Base-by-base conservation (phyloP, 2,329 filamentous ascomycete genomes). In the Ascochyta koolunga region DNA sequence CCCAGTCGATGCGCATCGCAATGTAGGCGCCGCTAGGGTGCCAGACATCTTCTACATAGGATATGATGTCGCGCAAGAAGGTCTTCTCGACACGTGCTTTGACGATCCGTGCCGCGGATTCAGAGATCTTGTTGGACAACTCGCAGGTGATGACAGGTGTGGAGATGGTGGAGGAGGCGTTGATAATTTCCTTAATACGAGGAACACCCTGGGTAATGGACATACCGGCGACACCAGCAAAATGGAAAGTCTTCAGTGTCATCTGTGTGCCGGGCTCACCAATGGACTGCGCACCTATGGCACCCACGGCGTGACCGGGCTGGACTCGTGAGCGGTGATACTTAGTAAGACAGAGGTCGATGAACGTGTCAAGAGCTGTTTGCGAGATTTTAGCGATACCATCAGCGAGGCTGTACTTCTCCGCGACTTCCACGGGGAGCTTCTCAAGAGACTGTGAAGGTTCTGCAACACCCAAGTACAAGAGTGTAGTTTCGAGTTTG, bases 111-210 rank as follows among this genome's bases (percentile, higher is more conserved):
- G 93, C 95, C 2, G 89, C 91, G 61, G 88, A 84, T 49, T 95
- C 86, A 61, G 89, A 85, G 50, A 83, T 79, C 56, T 87, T 86
- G 69, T 92, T 95, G 60, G 91, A 83, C 5, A 98, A 81, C 4
- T 90, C 88, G 68, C 95, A 98, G 5, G 85, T 87, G 64, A 99
- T 96, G 70, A 99, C 89, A 0, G 95, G 95, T 0, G 95, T 99
- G 74, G 90, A 96, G 76, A 99, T 99, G 43, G 82, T 81, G 73
- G 92, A 96, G 8, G 92, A 96, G 5, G 95, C 95, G 77, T 99
- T 99, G 86, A 99, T 99, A 64, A 99, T 99, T 82, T 99, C 95
- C 79, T 99, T 99, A 80, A 99, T 99, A 87, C 95, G 93, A 1
- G 95, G 95, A 6, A 99, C 95, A 90, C 95, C 95, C 71, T 97